These are phyloP conservation scores for Stephanodiscus triporus DNA, from an alignment of 108 stramenopile genomes.

Conservation along the genomic window DNA sequence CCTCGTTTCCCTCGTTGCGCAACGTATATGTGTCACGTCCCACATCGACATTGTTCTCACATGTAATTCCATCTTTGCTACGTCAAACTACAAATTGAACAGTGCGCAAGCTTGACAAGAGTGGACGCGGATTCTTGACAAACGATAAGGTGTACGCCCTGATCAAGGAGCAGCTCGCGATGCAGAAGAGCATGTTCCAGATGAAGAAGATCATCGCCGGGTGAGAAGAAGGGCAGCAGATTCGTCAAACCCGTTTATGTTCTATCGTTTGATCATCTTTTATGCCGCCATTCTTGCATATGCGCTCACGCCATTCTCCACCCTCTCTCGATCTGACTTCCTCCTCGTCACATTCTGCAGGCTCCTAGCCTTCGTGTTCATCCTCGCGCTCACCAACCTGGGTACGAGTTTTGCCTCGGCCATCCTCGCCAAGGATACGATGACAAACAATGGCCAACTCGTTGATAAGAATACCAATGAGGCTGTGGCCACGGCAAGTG, in stretches of 20 bases:
- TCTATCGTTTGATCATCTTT: too few species aligned
- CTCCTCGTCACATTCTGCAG: not conserved
- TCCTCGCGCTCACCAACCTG: slow-evolving; percentile 47
- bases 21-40: too few species aligned
- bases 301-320: too few species aligned
- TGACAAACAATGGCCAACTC: not conserved
- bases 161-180: slow-evolving; percentile 23
- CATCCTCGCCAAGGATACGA: slow-evolving; percentile 51
- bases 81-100: too few species aligned
- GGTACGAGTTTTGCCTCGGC: slow-evolving; percentile 51
- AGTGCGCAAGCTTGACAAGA: slow-evolving; percentile 28
- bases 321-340: not conserved
- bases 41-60: too few species aligned
- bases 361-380: not conserved
- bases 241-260: not conserved
- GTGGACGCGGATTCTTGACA: slow-evolving; percentile 32
- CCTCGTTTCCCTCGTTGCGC: not conserved
- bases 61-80: too few species aligned
- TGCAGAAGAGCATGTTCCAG: slow-evolving; percentile 19
- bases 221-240: not conserved
- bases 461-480: not conserved
- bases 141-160: slow-evolving; percentile 41
- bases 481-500: not conserved
- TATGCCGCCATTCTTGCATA: not conserved
- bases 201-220: slow-evolving; percentile 29